Percentiles rank a stretch among this genome's conserved stretches.
phyloP scores from a whole-genome alignment of 139 green algal species.

The Bryopsis sp. region DNA sequence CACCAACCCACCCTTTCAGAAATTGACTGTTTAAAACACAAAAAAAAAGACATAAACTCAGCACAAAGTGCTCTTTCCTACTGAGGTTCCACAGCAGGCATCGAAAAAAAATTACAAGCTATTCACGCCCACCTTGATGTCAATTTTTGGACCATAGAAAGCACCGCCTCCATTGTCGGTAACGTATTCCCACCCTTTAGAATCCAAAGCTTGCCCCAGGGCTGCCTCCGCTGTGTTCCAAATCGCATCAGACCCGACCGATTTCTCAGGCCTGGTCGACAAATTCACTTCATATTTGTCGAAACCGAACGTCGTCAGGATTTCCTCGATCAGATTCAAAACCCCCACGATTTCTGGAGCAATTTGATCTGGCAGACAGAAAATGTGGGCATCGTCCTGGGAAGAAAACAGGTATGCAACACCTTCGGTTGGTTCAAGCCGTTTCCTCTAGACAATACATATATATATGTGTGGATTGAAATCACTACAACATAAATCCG shows the following conservation, averaged over 20 bases:
- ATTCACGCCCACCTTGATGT: constrained; percentile 48
- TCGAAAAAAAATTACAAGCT: not conserved
- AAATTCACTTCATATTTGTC: constrained; percentile 85
- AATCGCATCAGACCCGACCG: constrained; percentile 78
- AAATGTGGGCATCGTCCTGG: constrained; percentile 98
- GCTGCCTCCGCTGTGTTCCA: constrained; percentile 75
- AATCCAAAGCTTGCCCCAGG: constrained; percentile 62
- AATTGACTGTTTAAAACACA: no score
- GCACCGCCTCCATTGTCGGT: constrained; percentile 73
- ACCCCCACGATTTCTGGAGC: constrained; percentile 72
- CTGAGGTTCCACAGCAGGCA: not conserved
- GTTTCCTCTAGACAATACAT: no score
- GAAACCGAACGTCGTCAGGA: constrained; percentile 91
- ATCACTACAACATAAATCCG: no score
- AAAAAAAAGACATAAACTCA: no score
- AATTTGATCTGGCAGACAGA: constrained; percentile 84
- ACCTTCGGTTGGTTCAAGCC: constrained; percentile 6
- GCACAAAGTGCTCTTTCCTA: no score
- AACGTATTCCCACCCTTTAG: constrained; percentile 64
- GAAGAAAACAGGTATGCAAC: not conserved
- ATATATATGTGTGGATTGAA: no score
- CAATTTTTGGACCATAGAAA: constrained; percentile 99
- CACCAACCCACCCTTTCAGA: no score
- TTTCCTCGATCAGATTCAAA: constrained; percentile 76
- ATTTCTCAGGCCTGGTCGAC: constrained; percentile 88